A percentile compares a stretch with the other conserved stretches of the same genome.
Conservation (phyloP, 768 basidiomycete species). For the Suillus decipiens region DNA sequence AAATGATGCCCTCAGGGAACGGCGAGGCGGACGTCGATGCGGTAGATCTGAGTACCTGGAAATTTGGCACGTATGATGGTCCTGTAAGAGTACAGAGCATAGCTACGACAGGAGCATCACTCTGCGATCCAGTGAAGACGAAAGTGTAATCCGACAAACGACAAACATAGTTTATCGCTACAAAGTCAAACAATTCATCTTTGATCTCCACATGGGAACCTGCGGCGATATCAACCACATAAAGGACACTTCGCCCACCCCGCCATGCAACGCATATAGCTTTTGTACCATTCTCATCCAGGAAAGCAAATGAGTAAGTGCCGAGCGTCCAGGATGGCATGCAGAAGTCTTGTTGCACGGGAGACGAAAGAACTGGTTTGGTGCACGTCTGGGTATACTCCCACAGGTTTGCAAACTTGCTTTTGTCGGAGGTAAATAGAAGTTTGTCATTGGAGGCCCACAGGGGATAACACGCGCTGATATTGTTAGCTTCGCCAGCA, state of each 20-base stretch:
- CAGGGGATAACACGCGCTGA: constrained; percentile 39
- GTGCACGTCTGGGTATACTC: constrained; percentile 22
- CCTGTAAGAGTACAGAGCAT: constrained; percentile 11
- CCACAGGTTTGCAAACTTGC: constrained; percentile 57
- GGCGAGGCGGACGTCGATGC: constrained; percentile 3
- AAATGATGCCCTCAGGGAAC: constrained; percentile 24
- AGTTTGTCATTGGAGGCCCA: constrained; percentile 49
- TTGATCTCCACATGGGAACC: constrained; percentile 11
- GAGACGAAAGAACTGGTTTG: constrained; percentile 28
- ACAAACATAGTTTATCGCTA: not conserved
- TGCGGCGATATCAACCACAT: constrained; percentile 26
- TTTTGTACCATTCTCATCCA: constrained; percentile 23
- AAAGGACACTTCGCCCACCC: constrained; percentile 34
- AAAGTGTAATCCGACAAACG: constrained; percentile 3
- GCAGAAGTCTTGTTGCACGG: constrained; percentile 32
- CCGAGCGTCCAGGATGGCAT: constrained; percentile 22
- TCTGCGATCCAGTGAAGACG: constrained; percentile 5
- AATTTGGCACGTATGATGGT: constrained; percentile 6
- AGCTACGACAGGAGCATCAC: constrained; percentile 7
- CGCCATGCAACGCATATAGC: constrained; percentile 34
- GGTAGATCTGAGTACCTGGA: constrained; percentile 14
- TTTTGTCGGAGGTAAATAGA: constrained; percentile 58
- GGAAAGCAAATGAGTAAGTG: constrained; percentile 21
- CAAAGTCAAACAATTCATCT: constrained; percentile 1
- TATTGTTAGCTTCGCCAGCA: constrained; percentile 50